Evolutionary conservation across 345 rosid genomes (phyloP).

Genomic region (Populus euphratica): DNA sequence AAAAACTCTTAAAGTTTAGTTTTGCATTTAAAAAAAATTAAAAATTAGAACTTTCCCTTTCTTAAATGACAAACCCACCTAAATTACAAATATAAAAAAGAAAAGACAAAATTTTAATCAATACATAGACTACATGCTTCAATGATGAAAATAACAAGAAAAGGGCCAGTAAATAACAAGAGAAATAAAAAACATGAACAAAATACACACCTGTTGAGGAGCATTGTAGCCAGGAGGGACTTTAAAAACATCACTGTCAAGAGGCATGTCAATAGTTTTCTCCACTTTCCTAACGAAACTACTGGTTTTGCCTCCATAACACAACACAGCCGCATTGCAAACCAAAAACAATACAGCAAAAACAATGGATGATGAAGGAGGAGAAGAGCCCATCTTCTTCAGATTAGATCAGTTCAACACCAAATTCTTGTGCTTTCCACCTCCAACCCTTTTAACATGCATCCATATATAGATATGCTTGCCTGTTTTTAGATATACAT

Average conservation of each 20-base stretch:
- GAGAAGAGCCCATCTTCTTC: conserved; percentile 1
- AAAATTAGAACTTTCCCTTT: background rate
- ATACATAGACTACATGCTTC: background rate
- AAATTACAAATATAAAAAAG: background rate
- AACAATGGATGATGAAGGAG: conserved; percentile 7
- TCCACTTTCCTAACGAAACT: conserved; percentile 51
- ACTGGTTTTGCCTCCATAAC: conserved; percentile 74
- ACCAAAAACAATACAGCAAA: conserved; percentile 35
- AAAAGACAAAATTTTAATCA: background rate
- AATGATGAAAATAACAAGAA: background rate
- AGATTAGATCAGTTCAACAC: background rate
- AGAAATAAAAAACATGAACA: background rate
- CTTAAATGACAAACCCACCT: background rate
- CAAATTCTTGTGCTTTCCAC: background rate
- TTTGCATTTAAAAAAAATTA: background rate
- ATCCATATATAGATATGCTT: background rate
- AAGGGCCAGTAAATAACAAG: background rate
- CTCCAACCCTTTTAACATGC: background rate
- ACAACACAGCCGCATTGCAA: conserved; percentile 36
- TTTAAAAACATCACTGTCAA: conserved; percentile 63
- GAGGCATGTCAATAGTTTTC: conserved; percentile 63
- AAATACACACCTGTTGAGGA: conserved; percentile 67
- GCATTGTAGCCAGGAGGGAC: conserved; percentile 79
- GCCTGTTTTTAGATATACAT: background rate
- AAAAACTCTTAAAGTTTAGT: background rate